phyloP scores from a whole-genome alignment of 2,329 filamentous ascomycete genomes.

The Fusarium avenaceum region DNA sequence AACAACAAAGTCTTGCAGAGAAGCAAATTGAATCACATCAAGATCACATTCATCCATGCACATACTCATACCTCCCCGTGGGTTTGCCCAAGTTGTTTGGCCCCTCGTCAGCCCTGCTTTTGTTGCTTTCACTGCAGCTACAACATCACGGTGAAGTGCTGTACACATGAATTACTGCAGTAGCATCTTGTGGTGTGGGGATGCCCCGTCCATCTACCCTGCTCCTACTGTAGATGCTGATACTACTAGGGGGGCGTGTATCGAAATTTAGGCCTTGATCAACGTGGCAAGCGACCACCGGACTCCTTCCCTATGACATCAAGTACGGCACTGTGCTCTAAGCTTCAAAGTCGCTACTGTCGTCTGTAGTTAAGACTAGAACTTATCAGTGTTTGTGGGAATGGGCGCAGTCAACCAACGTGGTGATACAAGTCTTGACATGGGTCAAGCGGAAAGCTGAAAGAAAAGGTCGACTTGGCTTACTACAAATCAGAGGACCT shows the following conservation, averaged over 20 bases:
- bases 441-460: slow-evolving; percentile 1
- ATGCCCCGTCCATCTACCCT: slow-evolving; percentile 40
- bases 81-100: slow-evolving; percentile 36
- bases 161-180: slow-evolving; percentile 38
- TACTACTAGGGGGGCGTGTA: slow-evolving; percentile 41
- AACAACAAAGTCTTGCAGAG: slow-evolving; percentile 30
- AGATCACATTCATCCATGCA: slow-evolving; percentile 33
- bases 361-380: slow-evolving; percentile 5
- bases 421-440: slow-evolving; percentile 1
- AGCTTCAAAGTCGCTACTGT: slow-evolving; percentile 11
- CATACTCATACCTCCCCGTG: slow-evolving; percentile 31
- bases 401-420: background rate
- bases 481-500: slow-evolving; percentile 8
- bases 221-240: slow-evolving; percentile 37
- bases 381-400: slow-evolving; percentile 2
- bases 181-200: slow-evolving; percentile 46
- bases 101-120: slow-evolving; percentile 41
- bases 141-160: slow-evolving; percentile 39
- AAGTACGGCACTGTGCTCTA: slow-evolving; percentile 7
- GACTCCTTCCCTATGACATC: slow-evolving; percentile 28
- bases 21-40: slow-evolving; percentile 33
- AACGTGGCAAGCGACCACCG: slow-evolving; percentile 54
- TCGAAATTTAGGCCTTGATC: slow-evolving; percentile 46
- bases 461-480: background rate
- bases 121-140: slow-evolving; percentile 34